phyloP scores from a whole-genome alignment of 768 basidiomycete species.

The Austroboletus eburneus region DNA sequence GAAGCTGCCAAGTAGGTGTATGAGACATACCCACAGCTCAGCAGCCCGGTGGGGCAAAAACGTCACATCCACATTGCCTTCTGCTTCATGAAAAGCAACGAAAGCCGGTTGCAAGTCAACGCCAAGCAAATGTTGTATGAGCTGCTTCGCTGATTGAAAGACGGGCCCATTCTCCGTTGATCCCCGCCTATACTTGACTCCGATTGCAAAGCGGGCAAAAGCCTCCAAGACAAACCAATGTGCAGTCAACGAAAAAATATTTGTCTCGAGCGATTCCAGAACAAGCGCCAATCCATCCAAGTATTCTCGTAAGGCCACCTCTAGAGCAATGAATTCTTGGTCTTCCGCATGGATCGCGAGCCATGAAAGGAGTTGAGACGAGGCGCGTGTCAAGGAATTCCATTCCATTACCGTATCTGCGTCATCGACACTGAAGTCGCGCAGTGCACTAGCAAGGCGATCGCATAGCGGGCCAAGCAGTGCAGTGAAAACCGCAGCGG shows the following conservation, averaged over 20 bases:
- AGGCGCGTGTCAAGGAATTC: conserved; percentile 36
- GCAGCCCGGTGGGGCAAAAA: conserved; percentile 41
- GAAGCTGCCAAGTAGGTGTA: conserved; percentile 47
- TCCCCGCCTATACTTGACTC: conserved; percentile 26
- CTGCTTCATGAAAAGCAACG: conserved; percentile 15
- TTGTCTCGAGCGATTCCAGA: conserved; percentile 35
- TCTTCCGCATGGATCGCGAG: conserved; percentile 34
- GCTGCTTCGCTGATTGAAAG: conserved; percentile 30
- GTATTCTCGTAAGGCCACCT: conserved; percentile 33
- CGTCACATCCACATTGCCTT: conserved; percentile 29
- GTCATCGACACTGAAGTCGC: conserved; percentile 30
- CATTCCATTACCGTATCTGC: conserved; percentile 33
- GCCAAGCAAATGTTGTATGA: conserved; percentile 50
- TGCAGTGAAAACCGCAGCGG: conserved; percentile 40
- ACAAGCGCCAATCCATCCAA: conserved; percentile 35
- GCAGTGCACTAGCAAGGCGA: conserved; percentile 36
- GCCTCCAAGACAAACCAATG: conserved; percentile 67
- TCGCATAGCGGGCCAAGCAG: conserved; percentile 47
- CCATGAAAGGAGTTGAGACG: conserved; percentile 47
- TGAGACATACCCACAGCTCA: conserved; percentile 73
- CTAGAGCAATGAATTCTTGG: conserved; percentile 30
- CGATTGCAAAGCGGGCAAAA: conserved; percentile 35
- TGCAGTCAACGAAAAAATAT: conserved; percentile 37
- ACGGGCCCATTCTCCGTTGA: conserved; percentile 22
- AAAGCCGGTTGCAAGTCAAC: conserved; percentile 43